phyloP scores from a whole-genome alignment of 371 early-diverging fungal genomes.

The Rhizopus sp. region DNA sequence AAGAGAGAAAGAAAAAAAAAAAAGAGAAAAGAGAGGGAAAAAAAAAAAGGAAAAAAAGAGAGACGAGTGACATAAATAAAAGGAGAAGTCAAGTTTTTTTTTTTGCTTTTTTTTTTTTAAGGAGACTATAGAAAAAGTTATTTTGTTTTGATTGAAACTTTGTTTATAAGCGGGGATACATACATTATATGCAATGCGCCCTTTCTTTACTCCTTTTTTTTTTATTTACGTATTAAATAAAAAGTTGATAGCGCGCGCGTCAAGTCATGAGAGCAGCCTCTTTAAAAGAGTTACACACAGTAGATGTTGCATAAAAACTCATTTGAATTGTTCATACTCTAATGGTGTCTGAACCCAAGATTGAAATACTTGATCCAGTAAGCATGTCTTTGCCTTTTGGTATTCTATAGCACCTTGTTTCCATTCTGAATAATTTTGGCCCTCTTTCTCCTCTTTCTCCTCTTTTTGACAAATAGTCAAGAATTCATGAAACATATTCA shows the following conservation, averaged over 20 bases:
- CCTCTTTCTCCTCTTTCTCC: background rate
- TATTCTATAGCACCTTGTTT: slow-evolving; percentile 47
- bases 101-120: slow-evolving; percentile 5
- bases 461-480: background rate
- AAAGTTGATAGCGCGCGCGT: too few relatives aligned
- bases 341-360: slow-evolving; percentile 58
- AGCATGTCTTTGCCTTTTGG: slow-evolving; percentile 38
- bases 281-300: background rate
- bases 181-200: background rate
- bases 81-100: slow-evolving; percentile 2
- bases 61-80: background rate
- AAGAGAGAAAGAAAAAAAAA: slow-evolving; percentile 4
- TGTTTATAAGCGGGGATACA: background rate
- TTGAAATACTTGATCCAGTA: slow-evolving; percentile 52
- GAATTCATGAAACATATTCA: slow-evolving; percentile 17
- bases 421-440: slow-evolving; percentile 22
- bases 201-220: background rate
- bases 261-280: too few relatives aligned
- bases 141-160: slow-evolving; percentile 7
- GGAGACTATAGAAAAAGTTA: background rate
- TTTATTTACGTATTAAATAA: background rate
- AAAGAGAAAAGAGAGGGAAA: slow-evolving; percentile 8
- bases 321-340: slow-evolving; percentile 31
- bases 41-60: background rate
- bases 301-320: background rate